Evolutionary conservation across 1,139 yeast species (phyloP).

Genomic region (Hanseniaspora sp.): DNA sequence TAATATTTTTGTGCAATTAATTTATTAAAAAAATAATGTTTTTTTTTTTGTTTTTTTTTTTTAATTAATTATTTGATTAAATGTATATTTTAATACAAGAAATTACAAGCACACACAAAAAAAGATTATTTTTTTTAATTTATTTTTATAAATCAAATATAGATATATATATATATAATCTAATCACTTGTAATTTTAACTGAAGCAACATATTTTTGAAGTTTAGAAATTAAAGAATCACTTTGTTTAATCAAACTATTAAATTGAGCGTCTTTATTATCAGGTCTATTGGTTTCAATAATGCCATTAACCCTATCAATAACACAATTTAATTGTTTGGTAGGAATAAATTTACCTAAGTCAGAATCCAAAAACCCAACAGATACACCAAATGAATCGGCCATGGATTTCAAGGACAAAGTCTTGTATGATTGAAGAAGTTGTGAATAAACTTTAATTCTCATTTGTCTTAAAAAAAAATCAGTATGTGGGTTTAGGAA

Average conservation of each 20-base stretch:
- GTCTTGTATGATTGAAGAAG: conserved; percentile 89
- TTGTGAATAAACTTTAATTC: conserved; percentile 92
- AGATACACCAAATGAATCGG: conserved; percentile 78
- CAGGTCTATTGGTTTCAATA: conserved; percentile 91
- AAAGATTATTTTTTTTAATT: background rate
- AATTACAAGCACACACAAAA: background rate
- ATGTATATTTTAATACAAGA: no score
- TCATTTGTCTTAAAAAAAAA: conserved; percentile 79
- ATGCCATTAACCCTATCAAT: conserved; percentile 93
- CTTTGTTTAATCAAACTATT: conserved; percentile 84
- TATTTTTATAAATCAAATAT: no score
- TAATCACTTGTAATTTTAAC: conserved; percentile 82
- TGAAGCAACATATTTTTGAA: conserved; percentile 95
- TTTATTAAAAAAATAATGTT: no score
- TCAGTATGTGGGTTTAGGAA: conserved; percentile 70
- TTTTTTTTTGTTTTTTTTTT: no score
- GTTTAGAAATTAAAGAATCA: conserved; percentile 79
- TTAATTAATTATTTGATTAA: background rate
- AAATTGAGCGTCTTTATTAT: conserved; percentile 88
- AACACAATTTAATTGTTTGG: conserved; percentile 85
- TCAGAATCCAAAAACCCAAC: conserved; percentile 75
- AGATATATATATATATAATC: conserved; percentile 19
- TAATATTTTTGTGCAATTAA: no score
- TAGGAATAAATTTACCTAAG: conserved; percentile 81
- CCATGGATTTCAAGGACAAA: conserved; percentile 82